A percentile compares a stretch with the other conserved stretches of the same genome.
These are phyloP conservation scores for Boletus rubroflammeus DNA, from an alignment of 768 basidiomycete genomes.

Conservation along the genomic window DNA sequence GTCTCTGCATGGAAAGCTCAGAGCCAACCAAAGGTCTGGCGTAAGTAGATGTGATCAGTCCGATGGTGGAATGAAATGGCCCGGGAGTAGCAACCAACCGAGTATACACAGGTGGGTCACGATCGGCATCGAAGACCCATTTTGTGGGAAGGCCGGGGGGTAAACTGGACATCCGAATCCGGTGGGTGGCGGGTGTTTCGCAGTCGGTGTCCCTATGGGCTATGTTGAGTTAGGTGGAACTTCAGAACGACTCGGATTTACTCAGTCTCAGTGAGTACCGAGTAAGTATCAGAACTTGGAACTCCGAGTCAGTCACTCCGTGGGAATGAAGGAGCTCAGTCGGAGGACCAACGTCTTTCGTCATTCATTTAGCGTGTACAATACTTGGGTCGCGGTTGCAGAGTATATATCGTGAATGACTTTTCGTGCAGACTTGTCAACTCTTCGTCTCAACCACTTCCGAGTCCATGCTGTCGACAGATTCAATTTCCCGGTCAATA, in stretches of 20 bases:
- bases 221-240: neutral
- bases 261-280: no score
- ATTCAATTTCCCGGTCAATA: no score
- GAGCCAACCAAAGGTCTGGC: constrained; percentile 15
- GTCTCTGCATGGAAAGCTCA: constrained; percentile 10
- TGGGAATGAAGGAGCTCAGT: no score
- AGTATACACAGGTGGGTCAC: constrained; percentile 13
- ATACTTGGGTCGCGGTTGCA: no score
- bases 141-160: neutral
- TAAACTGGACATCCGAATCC: constrained; percentile 1
- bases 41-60: neutral
- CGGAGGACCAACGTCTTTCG: no score
- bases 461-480: neutral
- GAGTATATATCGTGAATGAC: no score
- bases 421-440: neutral
- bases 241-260: neutral
- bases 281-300: no score
- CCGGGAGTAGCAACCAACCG: constrained; percentile 9
- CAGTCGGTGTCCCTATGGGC: neutral
- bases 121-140: constrained; percentile 10
- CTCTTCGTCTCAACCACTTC: neutral
- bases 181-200: neutral
- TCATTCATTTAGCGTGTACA: no score
- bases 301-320: no score
- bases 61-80: neutral